A percentile compares a stretch with the other conserved stretches of the same genome.
Conservation (phyloP, 805 yeast species). For the Candida suzukii region DNA sequence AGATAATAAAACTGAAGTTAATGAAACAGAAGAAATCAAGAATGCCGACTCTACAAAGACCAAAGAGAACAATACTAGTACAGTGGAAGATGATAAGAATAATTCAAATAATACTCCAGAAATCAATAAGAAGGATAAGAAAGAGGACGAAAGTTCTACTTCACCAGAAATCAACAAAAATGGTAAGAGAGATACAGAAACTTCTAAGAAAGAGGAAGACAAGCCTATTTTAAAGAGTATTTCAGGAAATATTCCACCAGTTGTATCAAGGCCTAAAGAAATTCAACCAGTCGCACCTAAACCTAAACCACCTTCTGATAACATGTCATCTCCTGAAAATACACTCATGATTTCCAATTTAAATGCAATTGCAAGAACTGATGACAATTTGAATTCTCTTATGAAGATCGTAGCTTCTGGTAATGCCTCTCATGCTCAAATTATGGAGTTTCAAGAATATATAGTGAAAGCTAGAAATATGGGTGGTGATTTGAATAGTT, state of each 20-base stretch:
- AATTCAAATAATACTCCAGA: too few relatives aligned
- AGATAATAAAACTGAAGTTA: too few relatives aligned
- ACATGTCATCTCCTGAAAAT: conserved; percentile 47
- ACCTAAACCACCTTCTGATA: conserved; percentile 15
- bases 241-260: too few relatives aligned
- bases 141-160: too few relatives aligned
- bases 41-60: too few relatives aligned
- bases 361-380: conserved; percentile 73
- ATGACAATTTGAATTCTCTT: conserved; percentile 55
- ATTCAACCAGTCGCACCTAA: background rate
- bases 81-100: too few relatives aligned
- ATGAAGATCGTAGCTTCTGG: conserved; percentile 89
- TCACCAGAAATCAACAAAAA: too few relatives aligned
- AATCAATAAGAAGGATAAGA: too few relatives aligned
- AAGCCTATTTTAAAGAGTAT: too few relatives aligned
- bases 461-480: conserved; percentile 71
- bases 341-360: conserved; percentile 80
- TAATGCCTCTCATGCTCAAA: conserved; percentile 62
- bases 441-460: conserved; percentile 71
- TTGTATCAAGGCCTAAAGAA: background rate
- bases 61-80: too few relatives aligned
- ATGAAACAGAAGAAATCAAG: too few relatives aligned
- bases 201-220: background rate
- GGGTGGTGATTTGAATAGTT: conserved; percentile 44
- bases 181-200: background rate